Evolutionary conservation across 345 rosid species (phyloP).

Genomic region (Camelina hispida): DNA sequence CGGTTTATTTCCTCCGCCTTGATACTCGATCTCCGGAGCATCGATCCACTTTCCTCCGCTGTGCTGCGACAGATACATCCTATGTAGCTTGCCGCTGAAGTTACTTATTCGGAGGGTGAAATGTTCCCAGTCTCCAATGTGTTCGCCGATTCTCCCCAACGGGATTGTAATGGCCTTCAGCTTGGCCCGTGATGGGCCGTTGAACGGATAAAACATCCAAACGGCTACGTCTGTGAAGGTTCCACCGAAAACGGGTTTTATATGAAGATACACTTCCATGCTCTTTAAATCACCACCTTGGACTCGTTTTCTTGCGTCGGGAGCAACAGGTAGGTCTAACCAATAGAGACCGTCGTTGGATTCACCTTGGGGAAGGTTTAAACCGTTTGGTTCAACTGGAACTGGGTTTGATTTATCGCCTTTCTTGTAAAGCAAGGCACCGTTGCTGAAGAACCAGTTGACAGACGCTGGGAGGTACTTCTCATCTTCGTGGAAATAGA

Average conservation of each 20-base stretch:
- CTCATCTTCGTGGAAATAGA: slow-evolving; percentile 81
- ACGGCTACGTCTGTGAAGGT: slow-evolving; percentile 71
- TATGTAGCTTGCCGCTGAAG: slow-evolving; percentile 64
- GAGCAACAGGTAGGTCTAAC: slow-evolving; percentile 75
- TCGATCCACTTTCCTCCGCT: slow-evolving; percentile 76
- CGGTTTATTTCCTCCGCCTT: slow-evolving; percentile 54
- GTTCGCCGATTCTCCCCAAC: slow-evolving; percentile 74
- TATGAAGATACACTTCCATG: slow-evolving; percentile 63
- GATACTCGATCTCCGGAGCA: slow-evolving; percentile 67
- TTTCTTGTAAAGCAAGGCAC: slow-evolving; percentile 66
- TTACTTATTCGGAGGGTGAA: slow-evolving; percentile 82
- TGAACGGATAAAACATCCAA: slow-evolving; percentile 89
- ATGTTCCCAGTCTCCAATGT: slow-evolving; percentile 95
- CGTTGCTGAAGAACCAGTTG: slow-evolving; percentile 69
- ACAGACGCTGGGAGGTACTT: slow-evolving; percentile 69
- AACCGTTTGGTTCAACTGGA: slow-evolving; percentile 54
- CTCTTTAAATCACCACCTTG: slow-evolving; percentile 64
- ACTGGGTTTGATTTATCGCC: slow-evolving; percentile 69
- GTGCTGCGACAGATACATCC: slow-evolving; percentile 69
- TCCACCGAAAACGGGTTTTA: slow-evolving; percentile 74
- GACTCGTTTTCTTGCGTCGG: slow-evolving; percentile 52
- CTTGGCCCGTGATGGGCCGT: slow-evolving; percentile 78
- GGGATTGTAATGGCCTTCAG: slow-evolving; percentile 55
- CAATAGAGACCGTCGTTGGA: slow-evolving; percentile 74
- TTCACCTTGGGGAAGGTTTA: slow-evolving; percentile 86